Base-by-base conservation (phyloP, 371 early-diverging fungal species). In the Mortierella polycephala region DNA sequence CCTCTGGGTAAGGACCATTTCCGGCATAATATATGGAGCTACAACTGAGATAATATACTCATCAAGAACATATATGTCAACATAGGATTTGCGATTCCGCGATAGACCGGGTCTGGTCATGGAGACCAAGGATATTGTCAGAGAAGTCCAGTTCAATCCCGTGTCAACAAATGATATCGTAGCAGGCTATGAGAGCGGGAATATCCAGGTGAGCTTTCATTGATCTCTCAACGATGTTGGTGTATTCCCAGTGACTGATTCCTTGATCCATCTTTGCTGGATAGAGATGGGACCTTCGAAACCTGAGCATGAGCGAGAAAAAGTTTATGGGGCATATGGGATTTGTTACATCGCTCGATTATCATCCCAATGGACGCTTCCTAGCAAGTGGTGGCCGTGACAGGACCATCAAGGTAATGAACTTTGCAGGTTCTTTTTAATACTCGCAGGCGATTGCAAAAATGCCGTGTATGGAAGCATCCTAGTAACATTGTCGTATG, bases 171-270 rank as follows among this genome's bases (percentile, higher is more conserved):
- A 81, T 61, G 92, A 93, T 62, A 94, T 96, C 74, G 92, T 89
- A 7, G 95, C 96, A 18, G 95, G 91, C 0, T 95, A 94, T 75
- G 96, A 96, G 60, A 94, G 92, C 56, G 96, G 96, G 14, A 90
- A 87, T n/a, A 85, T 95, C 39, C 94, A 94, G 85, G 90, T 87
- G 83, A 59, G 54, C 11, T 0, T 8, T 42, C 16, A 0, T 11
- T 47, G 5, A 42, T 6, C 5, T 5, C 20, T 13, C 42, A 21
- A 5, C 7, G 40, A 16, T 9, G 4, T 42, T 18, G 9, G n/a
- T 21, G 11, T 16, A 23, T 12, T 62, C 20, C 39, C n/a, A 23
- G 13, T 57, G 14, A 57, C 64, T 53, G 44, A 30, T 12, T 20
- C 14, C 14, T 13, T 14, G 12, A 44, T 16, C 37, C 37, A 1